Base-by-base conservation (phyloP, 257 asterid genomes). In the Lantana camara region DNA sequence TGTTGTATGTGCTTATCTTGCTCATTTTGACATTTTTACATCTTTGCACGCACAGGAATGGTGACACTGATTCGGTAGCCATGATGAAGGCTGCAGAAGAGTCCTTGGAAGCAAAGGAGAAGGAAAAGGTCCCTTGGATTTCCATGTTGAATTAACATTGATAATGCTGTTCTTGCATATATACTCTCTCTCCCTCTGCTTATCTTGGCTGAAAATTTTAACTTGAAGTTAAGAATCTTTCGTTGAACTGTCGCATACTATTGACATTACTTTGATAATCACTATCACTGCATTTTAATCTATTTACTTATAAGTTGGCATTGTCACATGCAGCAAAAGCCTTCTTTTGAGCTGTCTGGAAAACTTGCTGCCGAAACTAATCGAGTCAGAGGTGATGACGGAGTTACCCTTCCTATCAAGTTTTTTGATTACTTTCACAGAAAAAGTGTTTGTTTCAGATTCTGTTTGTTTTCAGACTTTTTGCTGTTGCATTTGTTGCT, bases 281-380 rank as follows among this genome's bases (percentile, higher is more conserved):
- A n/a, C 12, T 62, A 61, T 57, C 23, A 14, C 19, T 59, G 20
- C 49, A 17, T 14, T 34, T 45, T 54, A 49, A 52, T 20, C 21
- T 32, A 16, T 53, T 40, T 23, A 63, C 74, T 46, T 29, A 56
- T 60, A 13, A 32, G 23, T 73, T 40, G 63, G 34, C 53, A 17
- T 61, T 57, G n/a, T 74, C n/a, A 46, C 71, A 68, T 79, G 73
- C 94, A 90, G 98, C 85, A 84, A 71, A 88, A 90, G 64, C 99
- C 99, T 64, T 90, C 96, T 16, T 94, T 94, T 80, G 99, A 90
- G 90, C 86, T 94, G 63, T 94, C 97, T 64, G 99, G 99, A 64
- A 94, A 94, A 79, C 97, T 94, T 77, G 99, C 99, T 22, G 97
- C 84, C 9, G 99, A 94, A 79, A 94, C 99, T 69, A 94, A 94